These are phyloP conservation scores for Ensete ventricosum DNA, from an alignment of 176 grass and related monocot genomes.

Conservation along the genomic window DNA sequence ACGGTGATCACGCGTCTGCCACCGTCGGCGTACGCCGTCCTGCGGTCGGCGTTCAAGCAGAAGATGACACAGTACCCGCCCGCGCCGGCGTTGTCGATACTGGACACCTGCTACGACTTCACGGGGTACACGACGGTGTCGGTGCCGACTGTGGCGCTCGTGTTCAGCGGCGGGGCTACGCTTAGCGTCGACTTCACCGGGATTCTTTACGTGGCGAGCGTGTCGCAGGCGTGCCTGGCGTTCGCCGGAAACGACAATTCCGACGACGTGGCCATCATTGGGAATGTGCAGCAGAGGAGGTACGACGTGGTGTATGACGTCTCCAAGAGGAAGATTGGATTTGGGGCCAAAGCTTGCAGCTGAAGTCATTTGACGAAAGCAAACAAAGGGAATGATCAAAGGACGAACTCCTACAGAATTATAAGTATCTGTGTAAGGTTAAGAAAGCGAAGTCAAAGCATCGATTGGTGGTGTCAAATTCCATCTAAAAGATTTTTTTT, in stretches of 20 bases:
- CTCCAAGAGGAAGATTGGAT: slow-evolving; percentile 47
- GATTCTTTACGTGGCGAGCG: slow-evolving; percentile 43
- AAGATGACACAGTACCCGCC: slow-evolving; percentile 39
- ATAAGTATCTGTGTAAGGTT: too few relatives aligned
- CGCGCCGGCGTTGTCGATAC: slow-evolving; percentile 51
- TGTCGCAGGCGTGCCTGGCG: slow-evolving; percentile 61
- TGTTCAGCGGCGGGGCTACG: slow-evolving; percentile 38
- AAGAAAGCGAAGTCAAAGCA: too few relatives aligned
- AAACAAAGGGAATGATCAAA: too few relatives aligned
- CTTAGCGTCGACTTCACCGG: slow-evolving; percentile 43
- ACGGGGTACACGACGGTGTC: slow-evolving; percentile 27
- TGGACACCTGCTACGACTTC: slow-evolving; percentile 88
- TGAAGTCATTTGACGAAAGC: background rate
- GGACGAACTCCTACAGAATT: too few relatives aligned
- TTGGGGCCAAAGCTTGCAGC: slow-evolving; percentile 42
- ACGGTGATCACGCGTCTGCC: slow-evolving; percentile 81
- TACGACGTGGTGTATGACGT: slow-evolving; percentile 62
- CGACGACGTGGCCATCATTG: slow-evolving; percentile 38
- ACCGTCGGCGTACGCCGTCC: slow-evolving; percentile 31
- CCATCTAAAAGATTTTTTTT: too few relatives aligned
- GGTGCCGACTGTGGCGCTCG: slow-evolving; percentile 48
- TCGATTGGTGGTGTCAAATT: too few relatives aligned
- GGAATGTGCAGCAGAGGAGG: slow-evolving; percentile 75
- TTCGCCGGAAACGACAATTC: slow-evolving; percentile 52
- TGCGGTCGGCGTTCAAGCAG: slow-evolving; percentile 31